Conservation (phyloP, 108 stramenopile species). For the Heterococcus sp. region DNA sequence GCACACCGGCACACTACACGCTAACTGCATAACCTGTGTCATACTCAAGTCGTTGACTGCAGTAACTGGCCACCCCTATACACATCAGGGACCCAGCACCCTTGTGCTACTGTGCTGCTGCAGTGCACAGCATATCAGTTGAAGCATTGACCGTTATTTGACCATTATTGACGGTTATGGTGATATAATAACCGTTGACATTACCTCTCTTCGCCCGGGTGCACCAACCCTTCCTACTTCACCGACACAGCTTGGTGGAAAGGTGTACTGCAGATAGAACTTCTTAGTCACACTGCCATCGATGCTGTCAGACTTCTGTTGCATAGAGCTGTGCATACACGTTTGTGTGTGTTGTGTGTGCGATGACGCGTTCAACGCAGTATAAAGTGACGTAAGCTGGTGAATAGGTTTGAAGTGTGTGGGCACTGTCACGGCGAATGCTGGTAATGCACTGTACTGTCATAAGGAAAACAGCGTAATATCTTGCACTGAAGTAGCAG, state of each 20-base stretch:
- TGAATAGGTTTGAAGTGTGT: background rate
- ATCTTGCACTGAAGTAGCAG: background rate
- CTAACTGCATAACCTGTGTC: too few species aligned
- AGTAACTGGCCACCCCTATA: too few species aligned
- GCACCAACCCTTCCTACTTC: constrained; percentile 83
- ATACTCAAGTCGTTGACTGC: too few species aligned
- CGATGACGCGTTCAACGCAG: background rate
- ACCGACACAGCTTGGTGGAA: constrained; percentile 88
- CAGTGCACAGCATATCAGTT: too few species aligned
- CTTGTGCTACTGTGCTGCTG: too few species aligned
- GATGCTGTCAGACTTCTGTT: constrained; percentile 79
- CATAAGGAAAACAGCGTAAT: background rate
- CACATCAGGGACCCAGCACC: too few species aligned
- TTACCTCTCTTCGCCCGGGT: constrained; percentile 73
- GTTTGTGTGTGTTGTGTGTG: too few species aligned
- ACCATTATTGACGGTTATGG: background rate
- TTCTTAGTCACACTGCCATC: constrained; percentile 74
- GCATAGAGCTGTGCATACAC: constrained; percentile 64
- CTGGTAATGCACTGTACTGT: background rate
- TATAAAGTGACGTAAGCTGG: background rate
- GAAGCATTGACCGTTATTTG: background rate
- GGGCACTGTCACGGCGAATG: too few species aligned
- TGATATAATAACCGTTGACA: background rate
- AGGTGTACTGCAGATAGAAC: constrained; percentile 90
- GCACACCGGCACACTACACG: too few species aligned